Evolutionary conservation across 106 monocot species (phyloP).

Genomic region (Acanthochlamys bracteata): DNA sequence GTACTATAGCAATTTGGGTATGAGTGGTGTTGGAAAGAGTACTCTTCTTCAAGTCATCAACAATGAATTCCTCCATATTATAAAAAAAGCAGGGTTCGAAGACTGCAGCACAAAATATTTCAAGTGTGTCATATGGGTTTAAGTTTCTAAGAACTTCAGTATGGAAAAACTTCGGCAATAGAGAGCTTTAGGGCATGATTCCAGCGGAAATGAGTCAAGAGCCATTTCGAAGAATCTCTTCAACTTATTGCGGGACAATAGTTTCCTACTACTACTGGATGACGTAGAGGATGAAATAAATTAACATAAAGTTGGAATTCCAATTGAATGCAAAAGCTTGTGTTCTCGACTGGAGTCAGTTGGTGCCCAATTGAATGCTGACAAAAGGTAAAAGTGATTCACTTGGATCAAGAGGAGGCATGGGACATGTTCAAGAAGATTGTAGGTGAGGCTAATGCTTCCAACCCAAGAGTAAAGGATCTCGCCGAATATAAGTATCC

Average conservation of each 20-base stretch:
- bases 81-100: neutral
- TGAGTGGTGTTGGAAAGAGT: neutral
- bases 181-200: neutral
- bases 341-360: neutral
- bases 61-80: neutral
- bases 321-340: neutral
- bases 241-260: neutral
- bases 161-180: neutral
- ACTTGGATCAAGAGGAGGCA: constrained; percentile 3
- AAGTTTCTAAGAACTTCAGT: neutral
- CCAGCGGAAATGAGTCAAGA: neutral
- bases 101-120: neutral
- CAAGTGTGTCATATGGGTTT: neutral
- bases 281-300: neutral
- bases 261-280: neutral
- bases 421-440: constrained; percentile 10
- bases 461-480: neutral
- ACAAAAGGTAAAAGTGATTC: neutral
- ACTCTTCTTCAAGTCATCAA: neutral
- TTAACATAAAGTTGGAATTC: neutral
- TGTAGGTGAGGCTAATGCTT: neutral
- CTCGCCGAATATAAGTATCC: constrained; percentile 6
- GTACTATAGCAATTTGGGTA: neutral
- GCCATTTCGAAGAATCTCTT: neutral
- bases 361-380: constrained; percentile 1